Percentiles rank a stretch among this genome's conserved stretches.
phyloP scores from a whole-genome alignment of 2,329 filamentous ascomycete species.

The Sarocladium oryzae region DNA sequence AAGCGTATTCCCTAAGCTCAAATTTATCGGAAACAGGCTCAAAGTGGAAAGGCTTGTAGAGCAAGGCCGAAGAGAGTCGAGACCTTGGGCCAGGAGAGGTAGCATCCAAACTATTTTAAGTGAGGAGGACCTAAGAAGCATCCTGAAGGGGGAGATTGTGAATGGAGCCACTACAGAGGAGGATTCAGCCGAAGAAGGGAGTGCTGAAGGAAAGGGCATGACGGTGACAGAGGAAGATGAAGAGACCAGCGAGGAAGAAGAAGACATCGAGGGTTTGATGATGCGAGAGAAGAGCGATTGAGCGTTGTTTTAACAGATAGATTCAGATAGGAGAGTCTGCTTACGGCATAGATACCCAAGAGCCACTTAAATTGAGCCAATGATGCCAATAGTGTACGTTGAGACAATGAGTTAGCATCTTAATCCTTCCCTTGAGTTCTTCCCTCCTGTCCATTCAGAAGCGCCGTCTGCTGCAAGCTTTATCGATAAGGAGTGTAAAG shows the following conservation, averaged over 20 bases:
- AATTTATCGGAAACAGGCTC: slow-evolving; percentile 83
- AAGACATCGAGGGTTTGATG: neutral
- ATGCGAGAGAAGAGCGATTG: neutral
- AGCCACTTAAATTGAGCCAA: neutral
- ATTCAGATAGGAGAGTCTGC: neutral
- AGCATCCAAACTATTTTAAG: slow-evolving; percentile 56
- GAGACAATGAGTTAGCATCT: too few species aligned
- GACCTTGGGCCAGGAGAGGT: slow-evolving; percentile 39
- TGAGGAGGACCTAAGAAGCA: slow-evolving; percentile 50
- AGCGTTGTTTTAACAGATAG: neutral
- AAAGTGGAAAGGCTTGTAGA: slow-evolving; percentile 71
- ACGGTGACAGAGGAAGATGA: slow-evolving; percentile 21
- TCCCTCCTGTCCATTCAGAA: too few species aligned
- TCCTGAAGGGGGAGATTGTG: slow-evolving; percentile 33
- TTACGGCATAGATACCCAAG: neutral
- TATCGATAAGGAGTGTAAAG: neutral
- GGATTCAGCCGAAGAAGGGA: slow-evolving; percentile 28
- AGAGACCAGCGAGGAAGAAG: slow-evolving; percentile 5
- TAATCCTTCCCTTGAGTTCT: too few species aligned
- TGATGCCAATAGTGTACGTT: too few species aligned
- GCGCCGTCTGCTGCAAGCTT: too few species aligned
- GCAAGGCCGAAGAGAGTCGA: slow-evolving; percentile 47
- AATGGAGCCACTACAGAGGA: slow-evolving; percentile 29
- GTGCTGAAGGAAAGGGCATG: slow-evolving; percentile 20
- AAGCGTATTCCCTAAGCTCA: slow-evolving; percentile 82